Base-by-base conservation (phyloP, 768 basidiomycete species). In the Sarcodon aspratus region DNA sequence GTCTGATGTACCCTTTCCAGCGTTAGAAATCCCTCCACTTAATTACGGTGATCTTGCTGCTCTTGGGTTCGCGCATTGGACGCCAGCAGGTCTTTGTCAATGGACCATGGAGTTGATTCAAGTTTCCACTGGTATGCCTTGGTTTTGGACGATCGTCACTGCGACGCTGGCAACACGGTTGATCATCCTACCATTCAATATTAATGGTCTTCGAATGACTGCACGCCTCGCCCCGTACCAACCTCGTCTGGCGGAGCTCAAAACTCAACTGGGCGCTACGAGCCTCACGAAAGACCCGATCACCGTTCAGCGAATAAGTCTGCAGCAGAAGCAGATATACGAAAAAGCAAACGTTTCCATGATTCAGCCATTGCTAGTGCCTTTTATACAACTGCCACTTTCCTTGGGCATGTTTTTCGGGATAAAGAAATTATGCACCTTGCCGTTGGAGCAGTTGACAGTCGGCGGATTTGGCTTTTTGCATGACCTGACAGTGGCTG, bases 361-460 rank as follows among this genome's bases (percentile, higher is more conserved):
- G 49, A 52, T 67, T 11, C 69, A 71, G 36, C 67, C 80, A 53
- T 52, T 84, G n/a, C 46, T 78, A 12, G 67, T 72, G 48, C 76
- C 78, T 7, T 50, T 92, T 48, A 56, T 83, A 1, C 92, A 95
- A 63, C 60, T 91, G 17, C 80, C 88, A 1, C 69, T 91, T 38
- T 82, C 85, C 43, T 65, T 96, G 33, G 80, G 82, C 11, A 66
- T 89, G 67, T 98, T 98, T 74, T 82, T 91, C 55, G 89, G 78
- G 13, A 61, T 95, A 48, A 79, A 79, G 64, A 69, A 67, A 44
- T 74, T 98, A 70, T 81, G 82, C 55, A 68, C 72, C 45, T 62
- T 82, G 42, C 88, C 89, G 0, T 63, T 96, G 15, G 72, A 72
- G 47, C 90, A 91, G 66, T 62, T 97, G 57, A 73, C 75, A 54